Conservation (phyloP, 805 yeast genomes). For the Wickerhamia fluorescens region DNA sequence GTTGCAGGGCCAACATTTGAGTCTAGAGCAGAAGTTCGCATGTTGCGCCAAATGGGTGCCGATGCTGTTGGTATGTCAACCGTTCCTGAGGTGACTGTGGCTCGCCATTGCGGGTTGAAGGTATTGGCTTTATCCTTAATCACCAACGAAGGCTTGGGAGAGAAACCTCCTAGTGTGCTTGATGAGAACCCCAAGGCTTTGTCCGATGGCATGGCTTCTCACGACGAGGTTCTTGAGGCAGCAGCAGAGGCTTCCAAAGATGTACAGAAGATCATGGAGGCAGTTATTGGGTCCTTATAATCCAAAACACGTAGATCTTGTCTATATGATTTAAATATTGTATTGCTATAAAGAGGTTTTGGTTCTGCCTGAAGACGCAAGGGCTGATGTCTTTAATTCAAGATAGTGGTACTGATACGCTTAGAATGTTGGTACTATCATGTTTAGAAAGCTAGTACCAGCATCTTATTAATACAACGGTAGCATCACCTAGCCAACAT, state of each 20-base stretch:
- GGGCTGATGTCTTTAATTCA: too few relatives aligned
- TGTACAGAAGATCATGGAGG: conserved; percentile 63
- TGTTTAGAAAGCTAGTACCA: too few relatives aligned
- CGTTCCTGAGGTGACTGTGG: conserved; percentile 91
- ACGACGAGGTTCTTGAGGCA: conserved; percentile 82
- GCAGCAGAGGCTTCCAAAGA: conserved; percentile 78
- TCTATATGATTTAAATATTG: conserved; percentile 1
- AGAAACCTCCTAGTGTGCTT: conserved; percentile 59
- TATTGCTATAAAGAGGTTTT: too few relatives aligned
- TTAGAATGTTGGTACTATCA: too few relatives aligned
- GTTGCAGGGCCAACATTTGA: conserved; percentile 95
- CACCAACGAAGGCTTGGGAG: conserved; percentile 75
- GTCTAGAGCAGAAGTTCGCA: conserved; percentile 83
- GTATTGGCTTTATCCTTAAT: conserved; percentile 82
- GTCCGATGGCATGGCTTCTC: conserved; percentile 77
- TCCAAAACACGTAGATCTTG: conserved; percentile 1
- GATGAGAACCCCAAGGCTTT: conserved; percentile 47
- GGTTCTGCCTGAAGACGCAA: too few relatives aligned
- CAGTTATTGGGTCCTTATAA: conserved; percentile 44
- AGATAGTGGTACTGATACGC: too few relatives aligned
- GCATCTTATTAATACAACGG: too few relatives aligned
- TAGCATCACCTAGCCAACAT: too few relatives aligned
- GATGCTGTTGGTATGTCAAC: conserved; percentile 98
- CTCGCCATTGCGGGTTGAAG: conserved; percentile 77
- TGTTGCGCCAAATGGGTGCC: conserved; percentile 66